Conservation (phyloP, 345 rosid species). For the Corchorus capsularis region DNA sequence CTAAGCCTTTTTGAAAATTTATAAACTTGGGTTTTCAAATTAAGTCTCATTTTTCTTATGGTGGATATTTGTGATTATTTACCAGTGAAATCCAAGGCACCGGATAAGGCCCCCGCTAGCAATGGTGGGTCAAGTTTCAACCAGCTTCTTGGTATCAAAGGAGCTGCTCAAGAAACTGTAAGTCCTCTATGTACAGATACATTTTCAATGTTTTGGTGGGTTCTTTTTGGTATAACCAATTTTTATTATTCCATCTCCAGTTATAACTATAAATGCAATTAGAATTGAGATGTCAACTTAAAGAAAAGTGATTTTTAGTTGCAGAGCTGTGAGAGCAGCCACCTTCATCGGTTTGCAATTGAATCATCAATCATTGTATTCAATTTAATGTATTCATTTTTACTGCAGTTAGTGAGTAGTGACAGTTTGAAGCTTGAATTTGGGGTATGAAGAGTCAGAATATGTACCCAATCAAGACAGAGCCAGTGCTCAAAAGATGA, state of each 20-base stretch:
- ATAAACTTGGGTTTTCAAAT: not conserved
- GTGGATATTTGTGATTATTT: not conserved
- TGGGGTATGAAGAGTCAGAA: not conserved
- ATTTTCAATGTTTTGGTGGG: not conserved
- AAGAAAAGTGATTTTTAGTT: too few species aligned
- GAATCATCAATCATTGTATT: not conserved
- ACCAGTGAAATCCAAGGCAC: constrained; percentile 63
- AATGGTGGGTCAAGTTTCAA: constrained; percentile 75
- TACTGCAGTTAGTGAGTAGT: not conserved
- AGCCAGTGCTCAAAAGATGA: not conserved
- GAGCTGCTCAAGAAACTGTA: constrained; percentile 90
- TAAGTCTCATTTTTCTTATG: not conserved
- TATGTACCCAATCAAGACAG: not conserved
- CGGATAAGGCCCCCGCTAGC: constrained; percentile 69
- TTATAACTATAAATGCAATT: not conserved
- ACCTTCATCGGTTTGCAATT: too few species aligned
- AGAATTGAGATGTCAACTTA: too few species aligned
- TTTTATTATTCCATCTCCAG: not conserved
- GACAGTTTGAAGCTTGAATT: not conserved
- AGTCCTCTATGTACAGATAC: constrained; percentile 14
- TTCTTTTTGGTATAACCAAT: not conserved
- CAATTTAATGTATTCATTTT: not conserved
- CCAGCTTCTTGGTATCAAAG: constrained; percentile 97
- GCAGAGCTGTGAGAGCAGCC: too few species aligned
- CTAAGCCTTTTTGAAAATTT: not conserved